These are phyloP conservation scores for Fragaria iinumae DNA, from an alignment of 306 rosid genomes.

Conservation along the genomic window DNA sequence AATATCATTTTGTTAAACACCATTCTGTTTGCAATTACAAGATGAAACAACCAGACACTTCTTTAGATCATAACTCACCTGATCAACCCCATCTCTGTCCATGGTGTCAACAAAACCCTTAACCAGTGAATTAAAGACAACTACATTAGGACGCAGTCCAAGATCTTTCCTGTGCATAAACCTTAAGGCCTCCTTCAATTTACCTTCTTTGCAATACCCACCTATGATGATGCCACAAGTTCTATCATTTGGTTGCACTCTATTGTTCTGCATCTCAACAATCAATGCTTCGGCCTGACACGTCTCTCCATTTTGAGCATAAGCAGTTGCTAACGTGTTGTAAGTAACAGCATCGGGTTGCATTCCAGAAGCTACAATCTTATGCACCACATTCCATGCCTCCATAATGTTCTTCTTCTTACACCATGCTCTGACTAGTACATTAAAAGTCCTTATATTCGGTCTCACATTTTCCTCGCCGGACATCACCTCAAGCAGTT, in stretches of 20 bases:
- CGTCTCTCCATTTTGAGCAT: conserved; percentile 61
- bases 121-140: conserved; percentile 51
- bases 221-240: conserved; percentile 50
- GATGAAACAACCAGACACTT: neutral
- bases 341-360: conserved; percentile 63
- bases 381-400: conserved; percentile 64
- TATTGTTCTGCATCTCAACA: conserved; percentile 56
- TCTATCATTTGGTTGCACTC: conserved; percentile 53
- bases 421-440: conserved; percentile 65
- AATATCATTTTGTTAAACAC: conserved; percentile 2
- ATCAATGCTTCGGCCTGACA: conserved; percentile 51
- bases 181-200: conserved; percentile 55
- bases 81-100: conserved; percentile 70
- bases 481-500: conserved; percentile 54
- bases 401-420: conserved; percentile 35
- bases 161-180: conserved; percentile 53
- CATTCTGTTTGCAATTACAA: conserved; percentile 9
- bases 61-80: conserved; percentile 36
- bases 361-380: conserved; percentile 48
- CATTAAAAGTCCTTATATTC: conserved; percentile 61
- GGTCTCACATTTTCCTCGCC: conserved; percentile 51
- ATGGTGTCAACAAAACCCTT: conserved; percentile 59
- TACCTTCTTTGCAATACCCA: conserved; percentile 68
- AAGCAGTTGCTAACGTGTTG: conserved; percentile 61
- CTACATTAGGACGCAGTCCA: conserved; percentile 48